Conservation (phyloP, 1,284 basidiomycete genomes). For the Cutaneotrichosporon arboriforme region DNA sequence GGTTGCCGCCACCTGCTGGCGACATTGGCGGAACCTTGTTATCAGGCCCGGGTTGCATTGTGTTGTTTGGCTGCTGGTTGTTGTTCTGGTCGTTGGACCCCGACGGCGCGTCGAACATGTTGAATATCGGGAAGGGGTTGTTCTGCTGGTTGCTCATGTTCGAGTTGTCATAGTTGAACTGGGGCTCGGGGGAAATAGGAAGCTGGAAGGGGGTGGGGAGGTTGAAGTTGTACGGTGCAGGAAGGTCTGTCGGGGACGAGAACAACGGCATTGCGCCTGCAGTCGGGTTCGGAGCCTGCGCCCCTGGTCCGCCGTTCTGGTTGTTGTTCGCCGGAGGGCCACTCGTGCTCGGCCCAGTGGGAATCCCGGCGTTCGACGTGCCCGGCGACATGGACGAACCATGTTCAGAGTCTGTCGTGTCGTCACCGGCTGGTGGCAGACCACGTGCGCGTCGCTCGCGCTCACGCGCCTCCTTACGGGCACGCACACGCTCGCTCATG, state of each 20-base stretch:
- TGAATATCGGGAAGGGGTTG: conserved; percentile 12
- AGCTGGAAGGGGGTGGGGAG: conserved; percentile 40
- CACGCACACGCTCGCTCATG: conserved; percentile 47
- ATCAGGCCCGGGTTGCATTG: neutral
- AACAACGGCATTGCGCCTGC: conserved; percentile 14
- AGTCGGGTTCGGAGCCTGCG: neutral
- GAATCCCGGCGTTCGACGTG: neutral
- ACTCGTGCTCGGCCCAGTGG: neutral
- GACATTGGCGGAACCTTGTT: conserved; percentile 15
- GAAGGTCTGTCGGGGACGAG: conserved; percentile 19
- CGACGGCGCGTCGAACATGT: conserved; percentile 14
- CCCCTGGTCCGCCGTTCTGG: neutral
- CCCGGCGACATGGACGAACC: conserved; percentile 24
- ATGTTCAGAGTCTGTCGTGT: conserved; percentile 15
- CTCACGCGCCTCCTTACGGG: conserved; percentile 44
- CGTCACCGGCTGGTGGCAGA: conserved; percentile 14
- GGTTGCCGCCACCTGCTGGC: conserved; percentile 1
- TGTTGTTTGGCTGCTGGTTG: conserved; percentile 3
- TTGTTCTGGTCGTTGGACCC: neutral
- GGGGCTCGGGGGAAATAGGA: conserved; percentile 30
- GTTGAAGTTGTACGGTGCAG: conserved; percentile 36
- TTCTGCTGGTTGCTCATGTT: conserved; percentile 11
- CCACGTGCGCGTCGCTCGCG: conserved; percentile 35
- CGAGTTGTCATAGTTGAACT: conserved; percentile 22
- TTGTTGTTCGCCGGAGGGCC: neutral